phyloP scores from a whole-genome alignment of 352 stramenopile genomes.

The Poterioochromonas sp. region DNA sequence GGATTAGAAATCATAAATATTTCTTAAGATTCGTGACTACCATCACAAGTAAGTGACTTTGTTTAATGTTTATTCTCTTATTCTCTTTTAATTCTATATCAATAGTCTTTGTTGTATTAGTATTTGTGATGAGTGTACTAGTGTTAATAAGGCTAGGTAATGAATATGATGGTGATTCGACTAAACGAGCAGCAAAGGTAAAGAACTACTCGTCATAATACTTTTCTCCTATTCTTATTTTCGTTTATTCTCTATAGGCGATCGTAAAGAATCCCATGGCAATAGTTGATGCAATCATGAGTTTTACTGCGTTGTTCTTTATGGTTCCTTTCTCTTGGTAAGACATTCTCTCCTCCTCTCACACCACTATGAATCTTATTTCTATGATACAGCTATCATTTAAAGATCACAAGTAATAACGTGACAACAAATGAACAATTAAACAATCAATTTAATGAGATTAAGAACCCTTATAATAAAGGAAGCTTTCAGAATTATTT shows the following conservation, averaged over 20 bases:
- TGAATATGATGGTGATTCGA: too few relatives aligned
- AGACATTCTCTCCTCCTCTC: neutral
- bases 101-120: too few relatives aligned
- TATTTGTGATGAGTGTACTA: too few relatives aligned
- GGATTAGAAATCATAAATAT: conserved; percentile 78
- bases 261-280: neutral
- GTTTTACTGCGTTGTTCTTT: neutral
- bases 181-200: too few relatives aligned
- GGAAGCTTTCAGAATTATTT: neutral
- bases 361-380: neutral
- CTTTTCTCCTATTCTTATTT: neutral
- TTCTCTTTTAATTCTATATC: too few relatives aligned
- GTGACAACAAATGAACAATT: neutral
- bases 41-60: neutral
- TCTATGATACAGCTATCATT: neutral
- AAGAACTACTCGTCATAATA: too few relatives aligned
- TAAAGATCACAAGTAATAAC: neutral
- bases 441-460: neutral
- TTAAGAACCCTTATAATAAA: neutral
- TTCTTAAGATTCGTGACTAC: conserved; percentile 81
- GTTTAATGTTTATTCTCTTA: neutral
- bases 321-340: neutral
- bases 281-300: neutral
- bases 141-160: too few relatives aligned
- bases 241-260: neutral